phyloP scores from a whole-genome alignment of 345 rosid species.

The Draba incana region DNA sequence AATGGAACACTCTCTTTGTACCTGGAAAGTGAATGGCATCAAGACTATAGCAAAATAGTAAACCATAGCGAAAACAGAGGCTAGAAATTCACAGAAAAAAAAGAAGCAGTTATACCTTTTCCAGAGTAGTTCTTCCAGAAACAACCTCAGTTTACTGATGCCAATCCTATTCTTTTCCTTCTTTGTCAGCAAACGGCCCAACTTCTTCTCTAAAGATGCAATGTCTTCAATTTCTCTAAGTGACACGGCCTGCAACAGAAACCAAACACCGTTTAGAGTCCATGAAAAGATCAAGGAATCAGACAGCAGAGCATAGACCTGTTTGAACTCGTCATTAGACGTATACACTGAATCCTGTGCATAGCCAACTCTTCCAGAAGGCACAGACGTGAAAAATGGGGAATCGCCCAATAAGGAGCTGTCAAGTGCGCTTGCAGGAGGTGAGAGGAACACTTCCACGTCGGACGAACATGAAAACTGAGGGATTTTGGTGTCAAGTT shows the following conservation, averaged over 20 bases:
- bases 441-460: conserved; percentile 93
- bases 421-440: conserved; percentile 81
- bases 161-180: conserved; percentile 88
- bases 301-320: conserved; percentile 52
- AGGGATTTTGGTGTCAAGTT: conserved; percentile 92
- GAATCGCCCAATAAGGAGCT: conserved; percentile 84
- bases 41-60: conserved; percentile 17
- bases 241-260: conserved; percentile 58
- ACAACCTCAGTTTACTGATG: conserved; percentile 79
- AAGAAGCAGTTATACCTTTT: conserved; percentile 55
- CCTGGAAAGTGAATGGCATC: conserved; percentile 50
- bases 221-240: conserved; percentile 77
- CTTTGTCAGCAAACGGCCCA: conserved; percentile 72
- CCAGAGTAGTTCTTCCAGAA: conserved; percentile 85
- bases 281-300: conserved; percentile 20
- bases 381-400: conserved; percentile 95
- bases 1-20: conserved; percentile 87
- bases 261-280: conserved; percentile 9
- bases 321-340: conserved; percentile 88
- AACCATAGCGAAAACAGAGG: background rate
- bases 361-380: conserved; percentile 92
- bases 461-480: conserved; percentile 89
- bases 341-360: conserved; percentile 73
- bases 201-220: conserved; percentile 73
- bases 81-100: conserved; percentile 17